phyloP scores from a whole-genome alignment of 768 basidiomycete genomes.

The Boletus rex-veris region DNA sequence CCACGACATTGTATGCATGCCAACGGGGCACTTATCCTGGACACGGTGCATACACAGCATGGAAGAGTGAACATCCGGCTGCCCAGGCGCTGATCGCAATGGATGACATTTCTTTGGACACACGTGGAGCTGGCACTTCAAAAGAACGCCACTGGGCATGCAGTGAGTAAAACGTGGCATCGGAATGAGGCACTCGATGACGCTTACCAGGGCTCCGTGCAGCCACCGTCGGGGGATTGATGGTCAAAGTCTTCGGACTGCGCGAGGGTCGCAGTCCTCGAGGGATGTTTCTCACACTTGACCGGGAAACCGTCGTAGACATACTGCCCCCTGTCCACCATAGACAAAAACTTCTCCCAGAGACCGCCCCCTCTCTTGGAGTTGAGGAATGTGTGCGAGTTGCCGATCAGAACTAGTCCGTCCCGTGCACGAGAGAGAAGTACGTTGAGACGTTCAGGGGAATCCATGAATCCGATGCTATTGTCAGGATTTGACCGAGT shows the following conservation, averaged over 20 bases:
- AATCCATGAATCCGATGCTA: constrained; percentile 69
- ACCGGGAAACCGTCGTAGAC: constrained; percentile 62
- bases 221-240: constrained; percentile 62
- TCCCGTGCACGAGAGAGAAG: constrained; percentile 67
- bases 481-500: constrained; percentile 55
- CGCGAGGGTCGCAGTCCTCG: constrained; percentile 35
- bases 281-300: constrained; percentile 53
- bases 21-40: constrained; percentile 37
- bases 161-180: not conserved
- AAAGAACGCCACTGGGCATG: constrained; percentile 7
- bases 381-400: constrained; percentile 55
- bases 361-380: constrained; percentile 50
- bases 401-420: constrained; percentile 65
- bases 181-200: not conserved
- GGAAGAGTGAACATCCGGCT: constrained; percentile 16
- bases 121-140: constrained; percentile 34
- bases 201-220: constrained; percentile 54
- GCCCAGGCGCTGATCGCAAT: constrained; percentile 43
- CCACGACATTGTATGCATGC: constrained; percentile 43
- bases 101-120: constrained; percentile 68
- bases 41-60: constrained; percentile 44
- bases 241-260: constrained; percentile 48
- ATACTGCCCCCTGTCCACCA: constrained; percentile 41
- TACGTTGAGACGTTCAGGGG: constrained; percentile 72
- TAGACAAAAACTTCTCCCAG: constrained; percentile 49